Evolutionary conservation across 208 protist species (phyloP).

Genomic region (Acanthamoeba royreba): DNA sequence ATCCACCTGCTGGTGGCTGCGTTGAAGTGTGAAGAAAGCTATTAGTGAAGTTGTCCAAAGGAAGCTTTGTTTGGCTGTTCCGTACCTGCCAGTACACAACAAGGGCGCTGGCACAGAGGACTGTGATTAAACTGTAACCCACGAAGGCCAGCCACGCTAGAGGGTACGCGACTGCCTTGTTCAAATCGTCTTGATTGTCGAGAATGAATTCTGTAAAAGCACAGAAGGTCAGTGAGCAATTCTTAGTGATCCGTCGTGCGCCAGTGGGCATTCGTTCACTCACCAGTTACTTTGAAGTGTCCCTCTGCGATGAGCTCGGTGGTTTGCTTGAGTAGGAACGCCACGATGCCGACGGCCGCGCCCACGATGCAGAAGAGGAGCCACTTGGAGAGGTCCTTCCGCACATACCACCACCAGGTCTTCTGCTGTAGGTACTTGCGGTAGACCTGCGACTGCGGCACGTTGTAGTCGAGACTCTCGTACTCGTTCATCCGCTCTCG

Average conservation of each 20-base stretch:
- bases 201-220: background rate
- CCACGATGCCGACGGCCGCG: slow-evolving; percentile 76
- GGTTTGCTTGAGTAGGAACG: slow-evolving; percentile 81
- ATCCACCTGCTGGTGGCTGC: background rate
- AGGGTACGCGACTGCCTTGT: background rate
- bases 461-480: slow-evolving; percentile 84
- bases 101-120: slow-evolving; percentile 55
- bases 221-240: background rate
- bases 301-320: slow-evolving; percentile 75
- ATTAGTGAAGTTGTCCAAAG: background rate
- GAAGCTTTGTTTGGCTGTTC: slow-evolving; percentile 45
- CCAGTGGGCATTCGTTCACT: too few species aligned
- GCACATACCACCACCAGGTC: slow-evolving; percentile 55
- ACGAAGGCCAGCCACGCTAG: background rate
- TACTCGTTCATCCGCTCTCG: slow-evolving; percentile 81
- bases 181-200: background rate
- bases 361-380: slow-evolving; percentile 78
- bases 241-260: background rate
- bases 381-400: slow-evolving; percentile 70
- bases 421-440: slow-evolving; percentile 53
- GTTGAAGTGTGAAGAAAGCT: background rate
- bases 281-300: slow-evolving; percentile 68
- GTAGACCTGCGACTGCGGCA: slow-evolving; percentile 75
- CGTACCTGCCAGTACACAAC: slow-evolving; percentile 62
- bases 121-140: slow-evolving; percentile 22